These are phyloP conservation scores for Hordeum vulgare DNA, from an alignment of 176 grass and related monocot genomes.

Conservation along the genomic window MorexV3_pseudomolecules_assembly NC_058519.1:616741829-616742328, in stretches of 20 bases:
- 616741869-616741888: slow-evolving; percentile 55
- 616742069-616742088: slow-evolving; percentile 35
- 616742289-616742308: slow-evolving; percentile 55
- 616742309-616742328: slow-evolving; percentile 86
- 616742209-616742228: slow-evolving; percentile 65
- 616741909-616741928: slow-evolving; percentile 79
- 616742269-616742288: slow-evolving; percentile 31
- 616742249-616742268: slow-evolving; percentile 19
- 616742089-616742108: slow-evolving; percentile 73
- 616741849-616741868: background rate
- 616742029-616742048: slow-evolving; percentile 13
- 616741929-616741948: slow-evolving; percentile 77
- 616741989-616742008: slow-evolving; percentile 91
- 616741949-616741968: slow-evolving; percentile 59
- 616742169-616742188: slow-evolving; percentile 53
- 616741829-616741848: background rate
- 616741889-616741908: slow-evolving; percentile 68
- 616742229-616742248: slow-evolving; percentile 61
- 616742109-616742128: slow-evolving; percentile 31
- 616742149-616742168: slow-evolving; percentile 38
- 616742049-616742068: background rate
- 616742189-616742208: slow-evolving; percentile 61
- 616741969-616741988: slow-evolving; percentile 86
- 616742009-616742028: slow-evolving; percentile 61
- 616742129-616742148: slow-evolving; percentile 23